Evolutionary conservation across 2,329 filamentous ascomycete species (phyloP).

Genomic region (Penicillium sp.): DNA sequence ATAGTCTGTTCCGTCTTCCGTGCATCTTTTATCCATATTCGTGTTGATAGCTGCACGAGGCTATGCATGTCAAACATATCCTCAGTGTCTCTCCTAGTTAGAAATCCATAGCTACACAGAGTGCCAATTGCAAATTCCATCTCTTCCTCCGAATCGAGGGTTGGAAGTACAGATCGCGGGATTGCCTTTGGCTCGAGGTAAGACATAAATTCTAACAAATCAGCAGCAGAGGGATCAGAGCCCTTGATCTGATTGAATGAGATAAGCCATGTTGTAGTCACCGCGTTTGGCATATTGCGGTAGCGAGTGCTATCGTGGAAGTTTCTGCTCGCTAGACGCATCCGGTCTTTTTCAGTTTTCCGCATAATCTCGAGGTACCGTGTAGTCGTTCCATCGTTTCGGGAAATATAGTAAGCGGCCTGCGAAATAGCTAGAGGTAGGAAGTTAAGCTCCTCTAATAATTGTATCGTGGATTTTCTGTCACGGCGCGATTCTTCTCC

Average conservation of each 20-base stretch:
- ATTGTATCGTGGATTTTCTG: neutral
- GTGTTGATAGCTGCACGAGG: constrained; percentile 3
- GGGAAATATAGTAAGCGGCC: constrained; percentile 1
- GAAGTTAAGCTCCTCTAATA: neutral
- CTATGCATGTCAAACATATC: neutral
- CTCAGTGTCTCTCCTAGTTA: neutral
- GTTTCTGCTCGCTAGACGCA: neutral
- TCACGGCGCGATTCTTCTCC: neutral
- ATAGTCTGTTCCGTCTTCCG: neutral
- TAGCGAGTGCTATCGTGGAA: constrained; percentile 2
- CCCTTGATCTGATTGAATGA: constrained; percentile 1
- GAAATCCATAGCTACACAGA: constrained; percentile 1
- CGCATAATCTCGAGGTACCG: constrained; percentile 2
- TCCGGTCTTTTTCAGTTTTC: constrained; percentile 3
- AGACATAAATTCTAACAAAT: neutral
- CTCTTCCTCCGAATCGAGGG: constrained; percentile 5
- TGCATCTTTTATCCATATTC: neutral
- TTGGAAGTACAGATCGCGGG: constrained; percentile 30
- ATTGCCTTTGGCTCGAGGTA: constrained; percentile 3
- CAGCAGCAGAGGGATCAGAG: neutral
- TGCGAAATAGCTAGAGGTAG: constrained; percentile 2
- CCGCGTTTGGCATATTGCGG: neutral
- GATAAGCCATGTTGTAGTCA: constrained; percentile 1
- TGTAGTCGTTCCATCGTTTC: neutral
- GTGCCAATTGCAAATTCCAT: constrained; percentile 2